Percentiles rank a stretch among this genome's conserved stretches.
These are phyloP conservation scores for Neopestalotiopsis clavispora DNA, from an alignment of 2,329 filamentous ascomycete genomes.

Conservation along the genomic window DNA sequence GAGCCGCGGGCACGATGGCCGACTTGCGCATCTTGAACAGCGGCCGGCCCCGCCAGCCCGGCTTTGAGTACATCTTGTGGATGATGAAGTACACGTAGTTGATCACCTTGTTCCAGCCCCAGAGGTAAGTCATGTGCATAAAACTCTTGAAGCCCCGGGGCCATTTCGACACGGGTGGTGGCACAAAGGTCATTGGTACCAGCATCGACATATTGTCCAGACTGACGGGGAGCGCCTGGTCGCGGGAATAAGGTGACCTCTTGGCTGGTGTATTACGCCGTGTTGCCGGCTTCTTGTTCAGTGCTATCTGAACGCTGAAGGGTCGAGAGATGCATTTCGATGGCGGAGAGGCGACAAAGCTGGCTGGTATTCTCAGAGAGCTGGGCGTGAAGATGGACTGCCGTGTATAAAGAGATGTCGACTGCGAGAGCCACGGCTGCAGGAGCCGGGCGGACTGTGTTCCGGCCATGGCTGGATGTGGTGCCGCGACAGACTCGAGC, in stretches of 20 bases:
- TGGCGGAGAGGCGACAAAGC: not conserved
- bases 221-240: slow-evolving; percentile 8
- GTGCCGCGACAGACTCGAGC: not conserved
- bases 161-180: slow-evolving; percentile 34
- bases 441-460: slow-evolving; percentile 16
- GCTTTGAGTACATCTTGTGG: slow-evolving; percentile 52
- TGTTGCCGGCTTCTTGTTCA: slow-evolving; percentile 12
- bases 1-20: slow-evolving; percentile 56
- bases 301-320: slow-evolving; percentile 4
- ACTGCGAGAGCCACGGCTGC: slow-evolving; percentile 14
- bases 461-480: slow-evolving; percentile 14
- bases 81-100: slow-evolving; percentile 41
- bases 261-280: not conserved
- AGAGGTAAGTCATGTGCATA: slow-evolving; percentile 28
- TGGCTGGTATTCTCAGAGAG: slow-evolving; percentile 1
- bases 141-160: slow-evolving; percentile 29
- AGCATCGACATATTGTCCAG: slow-evolving; percentile 15
- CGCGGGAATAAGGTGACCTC: not conserved
- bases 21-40: slow-evolving; percentile 48
- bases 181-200: slow-evolving; percentile 28
- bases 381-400: not conserved
- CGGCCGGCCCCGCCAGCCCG: slow-evolving; percentile 44
- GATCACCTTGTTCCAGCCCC: slow-evolving; percentile 39
- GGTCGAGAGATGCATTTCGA: not conserved
- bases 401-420: not conserved